A percentile compares a stretch with the other conserved stretches of the same genome.
Conservation (phyloP, 1,284 basidiomycete genomes). For the Trametes versicolor region DNA sequence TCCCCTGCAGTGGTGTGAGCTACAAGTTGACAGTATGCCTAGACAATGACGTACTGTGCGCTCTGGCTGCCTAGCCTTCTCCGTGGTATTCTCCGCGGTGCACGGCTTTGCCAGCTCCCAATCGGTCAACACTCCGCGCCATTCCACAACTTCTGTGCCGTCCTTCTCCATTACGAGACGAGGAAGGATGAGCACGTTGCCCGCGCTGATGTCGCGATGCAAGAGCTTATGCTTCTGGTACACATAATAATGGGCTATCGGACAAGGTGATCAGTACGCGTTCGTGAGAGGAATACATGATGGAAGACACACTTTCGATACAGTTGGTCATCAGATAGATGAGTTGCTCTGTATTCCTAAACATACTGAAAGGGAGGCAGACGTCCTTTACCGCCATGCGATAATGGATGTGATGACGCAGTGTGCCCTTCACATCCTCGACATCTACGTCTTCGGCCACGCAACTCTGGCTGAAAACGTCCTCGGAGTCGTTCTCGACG, state of each 20-base stretch:
- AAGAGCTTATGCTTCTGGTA: background rate
- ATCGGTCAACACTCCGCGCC: slow-evolving; percentile 22
- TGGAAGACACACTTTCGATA: slow-evolving; percentile 6
- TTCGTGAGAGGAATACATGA: too few species aligned
- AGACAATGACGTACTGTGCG: slow-evolving; percentile 11
- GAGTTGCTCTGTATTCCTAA: slow-evolving; percentile 16
- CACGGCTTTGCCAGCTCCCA: slow-evolving; percentile 22
- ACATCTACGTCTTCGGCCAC: background rate
- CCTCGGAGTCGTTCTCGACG: too few species aligned
- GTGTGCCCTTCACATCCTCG: too few species aligned
- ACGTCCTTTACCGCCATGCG: slow-evolving; percentile 24
- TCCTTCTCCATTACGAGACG: background rate
- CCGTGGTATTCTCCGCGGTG: background rate
- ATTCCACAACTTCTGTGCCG: background rate
- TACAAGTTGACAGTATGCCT: too few species aligned
- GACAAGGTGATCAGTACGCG: too few species aligned
- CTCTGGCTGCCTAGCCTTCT: slow-evolving; percentile 11
- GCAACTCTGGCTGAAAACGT: too few species aligned
- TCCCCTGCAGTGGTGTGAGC: slow-evolving; percentile 11
- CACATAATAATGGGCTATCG: slow-evolving; percentile 9
- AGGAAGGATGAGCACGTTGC: slow-evolving; percentile 26
- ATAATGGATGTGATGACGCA: slow-evolving; percentile 17
- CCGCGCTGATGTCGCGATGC: slow-evolving; percentile 27
- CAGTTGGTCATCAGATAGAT: slow-evolving; percentile 8
- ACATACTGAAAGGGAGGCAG: slow-evolving; percentile 9